Conservation (phyloP, 1,284 basidiomycete species). For the Apiotrichum mycotoxinovorans region DNA sequence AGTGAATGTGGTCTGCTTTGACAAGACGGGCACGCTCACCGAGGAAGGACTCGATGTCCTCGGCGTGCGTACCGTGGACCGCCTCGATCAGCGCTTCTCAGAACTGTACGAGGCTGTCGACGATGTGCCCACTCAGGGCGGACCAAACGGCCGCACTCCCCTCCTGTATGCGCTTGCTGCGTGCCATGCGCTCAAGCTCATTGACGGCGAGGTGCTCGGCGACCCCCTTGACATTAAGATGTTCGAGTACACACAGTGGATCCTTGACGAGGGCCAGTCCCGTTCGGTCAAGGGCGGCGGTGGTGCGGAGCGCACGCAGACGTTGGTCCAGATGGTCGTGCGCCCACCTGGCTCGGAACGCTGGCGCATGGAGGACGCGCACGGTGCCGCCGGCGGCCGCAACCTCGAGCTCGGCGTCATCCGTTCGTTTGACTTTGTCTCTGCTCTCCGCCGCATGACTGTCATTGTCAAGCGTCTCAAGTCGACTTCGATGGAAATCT, state of each 20-base stretch:
- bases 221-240: constrained; percentile 96
- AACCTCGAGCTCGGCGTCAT: constrained; percentile 96
- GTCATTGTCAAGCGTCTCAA: constrained; percentile 95
- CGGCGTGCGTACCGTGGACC: constrained; percentile 78
- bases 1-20: constrained; percentile 97
- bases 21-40: constrained; percentile 98
- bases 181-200: constrained; percentile 91
- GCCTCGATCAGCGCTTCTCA: constrained; percentile 70
- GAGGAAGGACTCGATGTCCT: constrained; percentile 98
- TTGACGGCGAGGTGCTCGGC: constrained; percentile 84
- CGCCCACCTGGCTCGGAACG: constrained; percentile 85
- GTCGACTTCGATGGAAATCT: constrained; percentile 92
- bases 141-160: constrained; percentile 64
- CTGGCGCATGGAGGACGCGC: constrained; percentile 87
- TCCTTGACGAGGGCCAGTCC: constrained; percentile 82
- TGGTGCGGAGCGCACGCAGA: constrained; percentile 67
- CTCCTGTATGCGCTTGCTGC: constrained; percentile 92
- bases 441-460: constrained; percentile 89
- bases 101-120: constrained; percentile 84
- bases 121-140: constrained; percentile 70
- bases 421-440: constrained; percentile 94
- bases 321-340: constrained; percentile 94
- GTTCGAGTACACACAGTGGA: constrained; percentile 97
- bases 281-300: constrained; percentile 54
- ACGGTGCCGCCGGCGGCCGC: constrained; percentile 59